These are phyloP conservation scores for Pleurotus pulmonarius DNA, from an alignment of 768 basidiomycete species.

Conservation along the genomic window DNA sequence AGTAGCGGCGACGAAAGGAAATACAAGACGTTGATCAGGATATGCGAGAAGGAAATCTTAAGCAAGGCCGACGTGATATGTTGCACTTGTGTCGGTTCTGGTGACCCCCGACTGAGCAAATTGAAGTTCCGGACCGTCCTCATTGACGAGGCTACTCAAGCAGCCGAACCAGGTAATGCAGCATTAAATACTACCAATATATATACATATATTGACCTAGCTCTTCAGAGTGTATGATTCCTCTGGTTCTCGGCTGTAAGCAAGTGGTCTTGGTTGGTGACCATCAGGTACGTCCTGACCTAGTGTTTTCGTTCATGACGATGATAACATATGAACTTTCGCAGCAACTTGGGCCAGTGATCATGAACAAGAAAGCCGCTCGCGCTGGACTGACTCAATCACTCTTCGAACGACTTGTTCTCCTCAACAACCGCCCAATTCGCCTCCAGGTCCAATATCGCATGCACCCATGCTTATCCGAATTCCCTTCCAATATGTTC, in stretches of 20 bases:
- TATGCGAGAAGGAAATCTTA: conserved; percentile 97
- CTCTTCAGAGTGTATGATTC: conserved; percentile 94
- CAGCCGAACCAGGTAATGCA: conserved; percentile 86
- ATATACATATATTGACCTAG: conserved; percentile 12
- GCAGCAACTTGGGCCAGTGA: conserved; percentile 96
- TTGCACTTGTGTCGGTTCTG: conserved; percentile 96
- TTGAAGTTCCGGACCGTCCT: conserved; percentile 98
- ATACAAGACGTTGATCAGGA: conserved; percentile 92
- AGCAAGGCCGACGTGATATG: conserved; percentile 96
- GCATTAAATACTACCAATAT: conserved; percentile 8
- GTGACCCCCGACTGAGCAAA: conserved; percentile 93
- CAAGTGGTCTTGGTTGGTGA: conserved; percentile 98
- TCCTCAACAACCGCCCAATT: conserved; percentile 94
- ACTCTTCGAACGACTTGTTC: conserved; percentile 94
- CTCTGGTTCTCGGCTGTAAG: conserved; percentile 95
- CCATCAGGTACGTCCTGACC: conserved; percentile 50
- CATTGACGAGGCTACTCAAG: conserved; percentile 98
- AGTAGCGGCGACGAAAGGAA: conserved; percentile 96
- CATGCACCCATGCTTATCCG: conserved; percentile 99
- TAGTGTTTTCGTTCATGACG: too few species aligned
- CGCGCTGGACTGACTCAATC: conserved; percentile 98
- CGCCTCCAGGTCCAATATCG: conserved; percentile 99
- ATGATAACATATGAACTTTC: conserved; percentile 10
- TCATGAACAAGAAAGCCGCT: conserved; percentile 99
- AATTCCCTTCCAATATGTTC: conserved; percentile 99